Evolutionary conservation across 140 eudicot genomes (phyloP).

Genomic region (Cichorium intybus): DNA sequence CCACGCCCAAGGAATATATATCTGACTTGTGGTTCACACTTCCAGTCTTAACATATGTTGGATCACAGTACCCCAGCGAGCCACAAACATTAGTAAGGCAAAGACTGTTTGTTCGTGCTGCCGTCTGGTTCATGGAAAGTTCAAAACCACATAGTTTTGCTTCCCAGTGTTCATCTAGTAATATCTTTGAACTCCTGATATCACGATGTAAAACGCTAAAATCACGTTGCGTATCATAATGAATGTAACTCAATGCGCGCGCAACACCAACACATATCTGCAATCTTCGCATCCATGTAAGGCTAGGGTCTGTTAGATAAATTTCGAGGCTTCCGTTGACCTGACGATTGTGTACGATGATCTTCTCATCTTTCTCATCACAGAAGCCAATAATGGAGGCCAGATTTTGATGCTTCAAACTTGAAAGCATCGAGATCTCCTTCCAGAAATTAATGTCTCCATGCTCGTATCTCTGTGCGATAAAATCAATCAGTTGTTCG

Average conservation of each 20-base stretch:
- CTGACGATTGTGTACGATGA: neutral
- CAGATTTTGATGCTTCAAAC: neutral
- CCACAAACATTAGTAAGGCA: constrained; percentile 13
- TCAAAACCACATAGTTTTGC: no score
- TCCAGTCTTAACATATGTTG: constrained; percentile 6
- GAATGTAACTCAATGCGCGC: no score
- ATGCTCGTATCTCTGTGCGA: neutral
- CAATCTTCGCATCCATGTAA: no score
- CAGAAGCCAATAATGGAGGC: constrained; percentile 8
- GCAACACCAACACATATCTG: no score
- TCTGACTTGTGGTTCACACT: constrained; percentile 22
- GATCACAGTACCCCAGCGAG: constrained; percentile 27
- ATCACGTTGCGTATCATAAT: no score
- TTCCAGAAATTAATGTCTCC: neutral
- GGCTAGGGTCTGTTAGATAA: neutral
- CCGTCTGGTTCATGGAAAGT: neutral
- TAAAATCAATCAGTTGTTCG: neutral
- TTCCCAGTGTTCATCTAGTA: no score
- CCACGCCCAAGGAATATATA: constrained; percentile 31
- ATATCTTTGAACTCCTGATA: no score
- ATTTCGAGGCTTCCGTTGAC: neutral
- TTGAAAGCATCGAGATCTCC: neutral
- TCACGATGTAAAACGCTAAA: no score
- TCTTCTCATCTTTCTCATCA: neutral
- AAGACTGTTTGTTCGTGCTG: neutral